A percentile compares a stretch with the other conserved stretches of the same genome.
Evolutionary conservation across 2,329 filamentous ascomycete genomes (phyloP).

Genomic region (Scytalidium lignicola): DNA sequence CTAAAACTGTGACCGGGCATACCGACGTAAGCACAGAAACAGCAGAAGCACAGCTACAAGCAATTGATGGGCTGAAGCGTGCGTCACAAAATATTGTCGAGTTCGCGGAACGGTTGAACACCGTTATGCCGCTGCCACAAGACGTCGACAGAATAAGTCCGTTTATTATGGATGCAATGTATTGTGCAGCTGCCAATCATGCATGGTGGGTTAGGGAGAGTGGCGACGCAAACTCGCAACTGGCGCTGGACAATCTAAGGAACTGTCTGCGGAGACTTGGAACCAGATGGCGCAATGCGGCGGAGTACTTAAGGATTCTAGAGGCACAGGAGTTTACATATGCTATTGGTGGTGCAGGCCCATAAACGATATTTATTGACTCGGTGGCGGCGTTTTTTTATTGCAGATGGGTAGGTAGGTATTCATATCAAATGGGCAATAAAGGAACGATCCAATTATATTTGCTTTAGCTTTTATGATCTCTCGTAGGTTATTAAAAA

Average conservation of each 20-base stretch:
- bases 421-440: too few species aligned
- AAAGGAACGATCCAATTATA: too few species aligned
- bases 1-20: slow-evolving; percentile 9
- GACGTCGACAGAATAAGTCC: slow-evolving; percentile 29
- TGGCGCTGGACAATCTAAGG: slow-evolving; percentile 26
- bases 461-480: too few species aligned
- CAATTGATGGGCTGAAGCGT: slow-evolving; percentile 29
- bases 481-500: too few species aligned
- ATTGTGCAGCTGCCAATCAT: slow-evolving; percentile 31
- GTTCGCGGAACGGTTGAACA: slow-evolving; percentile 24
- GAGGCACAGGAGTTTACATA: slow-evolving; percentile 31
- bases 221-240: slow-evolving; percentile 26
- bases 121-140: slow-evolving; percentile 13
- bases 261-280: slow-evolving; percentile 25
- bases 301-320: slow-evolving; percentile 32
- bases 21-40: slow-evolving; percentile 14
- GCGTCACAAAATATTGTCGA: slow-evolving; percentile 24
- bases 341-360: slow-evolving; percentile 11
- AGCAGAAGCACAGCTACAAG: slow-evolving; percentile 28
- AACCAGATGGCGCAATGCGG: slow-evolving; percentile 31
- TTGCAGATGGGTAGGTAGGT: neutral
- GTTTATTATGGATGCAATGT: slow-evolving; percentile 33
- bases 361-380: neutral
- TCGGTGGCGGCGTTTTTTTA: neutral
- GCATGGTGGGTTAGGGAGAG: slow-evolving; percentile 34